phyloP scores from a whole-genome alignment of 2,329 filamentous ascomycete genomes.

The Cadophora sp. region DNA sequence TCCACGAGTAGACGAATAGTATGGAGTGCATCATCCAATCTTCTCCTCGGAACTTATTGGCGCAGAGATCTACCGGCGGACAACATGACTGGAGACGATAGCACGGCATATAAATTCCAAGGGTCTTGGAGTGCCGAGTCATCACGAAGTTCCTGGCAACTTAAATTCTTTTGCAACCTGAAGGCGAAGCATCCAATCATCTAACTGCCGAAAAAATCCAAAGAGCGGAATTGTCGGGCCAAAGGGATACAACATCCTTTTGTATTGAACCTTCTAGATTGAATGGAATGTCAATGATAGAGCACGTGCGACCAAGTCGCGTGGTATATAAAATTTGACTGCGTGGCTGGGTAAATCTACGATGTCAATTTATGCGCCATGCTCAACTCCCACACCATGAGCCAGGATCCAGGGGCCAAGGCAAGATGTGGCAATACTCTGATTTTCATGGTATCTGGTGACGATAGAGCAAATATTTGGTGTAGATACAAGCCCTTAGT shows the following conservation, averaged over 20 bases:
- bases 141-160: not conserved
- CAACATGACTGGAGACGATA: not conserved
- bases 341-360: not conserved
- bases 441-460: not conserved
- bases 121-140: not conserved
- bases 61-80: constrained; percentile 7
- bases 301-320: not conserved
- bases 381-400: too few species aligned
- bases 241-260: too few species aligned
- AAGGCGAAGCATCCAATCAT: not conserved
- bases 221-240: too few species aligned
- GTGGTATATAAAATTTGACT: not conserved
- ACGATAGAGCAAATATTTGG: not conserved
- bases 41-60: constrained; percentile 8
- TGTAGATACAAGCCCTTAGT: not conserved
- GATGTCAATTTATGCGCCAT: not conserved
- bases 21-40: constrained; percentile 2
- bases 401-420: too few species aligned
- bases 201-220: not conserved
- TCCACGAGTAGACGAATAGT: not conserved
- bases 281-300: not conserved
- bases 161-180: not conserved
- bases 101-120: not conserved
- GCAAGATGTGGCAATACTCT: not conserved
- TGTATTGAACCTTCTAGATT: constrained; percentile 1